Evolutionary conservation across 1,139 yeast species (phyloP), one percentile per base, ranked within the genome.

Genomic region (Yamadazyma triangularis): DNA sequence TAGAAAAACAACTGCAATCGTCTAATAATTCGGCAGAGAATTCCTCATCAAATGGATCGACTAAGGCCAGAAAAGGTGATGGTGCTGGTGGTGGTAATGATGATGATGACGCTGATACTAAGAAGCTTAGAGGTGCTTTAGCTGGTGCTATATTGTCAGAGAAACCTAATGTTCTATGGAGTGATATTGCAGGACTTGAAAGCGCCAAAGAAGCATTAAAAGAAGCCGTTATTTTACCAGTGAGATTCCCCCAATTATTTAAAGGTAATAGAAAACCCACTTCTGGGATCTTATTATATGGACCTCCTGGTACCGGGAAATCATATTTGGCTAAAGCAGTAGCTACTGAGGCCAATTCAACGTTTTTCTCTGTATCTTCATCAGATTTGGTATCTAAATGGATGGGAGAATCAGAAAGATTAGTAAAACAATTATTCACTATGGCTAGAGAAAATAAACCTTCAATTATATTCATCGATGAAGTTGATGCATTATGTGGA

Each of bases 231-330:
- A 91, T 93, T 27, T 66, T 89, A 38, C 98, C 98, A 3, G 54
- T 50, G 9, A 82, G 79, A 56, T 89, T 91, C 54, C 98, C 98
- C 2, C 97, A 91, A 48, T 62, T 91, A 38, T 91, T 91, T 61
- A 86, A 83, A 8, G 98, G 98, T 1, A 88, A 87, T 52, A 75
- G 99, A 40, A 86, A 86, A 52, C 98, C 99, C 1, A 80, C 94
- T 3, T 70, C 86, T 4, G 99, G 99, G 26, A 91, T 93, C 30
- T 62, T 93, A 30, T 65, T 93, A 24, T 93, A 88, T 55, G 99
- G 98, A 0, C 98, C 98, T 10, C 99, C 98, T 3, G 99, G 98
- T 50, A 93, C 99, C 0, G 99, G 98, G 68, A 93, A 93, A 53
- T 89, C 97, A 1, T 91, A 81, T 55, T 65, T 93, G 37, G 98